Percentiles rank a stretch among this genome's conserved stretches.
These are phyloP conservation scores for Zelopaecilomyces penicillatus DNA, from an alignment of 2,329 filamentous ascomycete species.

Conservation along the genomic window DNA sequence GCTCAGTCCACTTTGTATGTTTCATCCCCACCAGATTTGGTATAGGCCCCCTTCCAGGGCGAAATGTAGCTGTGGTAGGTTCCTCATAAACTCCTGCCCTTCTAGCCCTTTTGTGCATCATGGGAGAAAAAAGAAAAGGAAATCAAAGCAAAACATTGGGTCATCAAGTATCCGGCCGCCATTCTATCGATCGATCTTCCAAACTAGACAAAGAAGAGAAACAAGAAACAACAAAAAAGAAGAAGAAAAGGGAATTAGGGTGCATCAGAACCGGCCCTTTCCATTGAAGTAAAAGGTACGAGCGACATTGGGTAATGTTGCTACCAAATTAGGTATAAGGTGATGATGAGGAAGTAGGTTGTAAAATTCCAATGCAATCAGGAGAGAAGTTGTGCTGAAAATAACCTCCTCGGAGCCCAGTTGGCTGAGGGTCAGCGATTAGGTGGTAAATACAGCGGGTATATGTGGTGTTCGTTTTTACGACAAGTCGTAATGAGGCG, in stretches of 20 bases:
- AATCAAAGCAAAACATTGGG: neutral
- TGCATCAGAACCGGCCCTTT: neutral
- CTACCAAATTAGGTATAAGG: no score
- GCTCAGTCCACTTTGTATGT: no score
- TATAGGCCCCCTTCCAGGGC: no score
- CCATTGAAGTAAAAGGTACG: neutral
- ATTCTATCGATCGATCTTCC: constrained; percentile 10
- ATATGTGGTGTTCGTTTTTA: constrained; percentile 9
- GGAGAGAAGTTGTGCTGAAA: no score
- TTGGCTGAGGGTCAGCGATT: no score
- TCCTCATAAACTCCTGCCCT: constrained; percentile 6
- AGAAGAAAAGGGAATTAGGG: neutral
- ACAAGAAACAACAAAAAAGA: neutral
- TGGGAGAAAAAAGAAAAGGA: constrained; percentile 5
- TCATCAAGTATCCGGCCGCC: constrained; percentile 8
- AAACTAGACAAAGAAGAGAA: neutral
- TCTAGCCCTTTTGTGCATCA: constrained; percentile 1
- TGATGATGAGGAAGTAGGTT: no score
- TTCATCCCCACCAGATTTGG: no score
- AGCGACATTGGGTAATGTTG: no score
- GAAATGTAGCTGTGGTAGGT: no score
- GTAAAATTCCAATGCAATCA: no score
- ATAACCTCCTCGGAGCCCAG: no score
- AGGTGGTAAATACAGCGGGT: constrained; percentile 11
- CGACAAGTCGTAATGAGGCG: neutral